phyloP scores from a whole-genome alignment of 2,329 filamentous ascomycete species.

The Nigrospora osmanthi region DNA sequence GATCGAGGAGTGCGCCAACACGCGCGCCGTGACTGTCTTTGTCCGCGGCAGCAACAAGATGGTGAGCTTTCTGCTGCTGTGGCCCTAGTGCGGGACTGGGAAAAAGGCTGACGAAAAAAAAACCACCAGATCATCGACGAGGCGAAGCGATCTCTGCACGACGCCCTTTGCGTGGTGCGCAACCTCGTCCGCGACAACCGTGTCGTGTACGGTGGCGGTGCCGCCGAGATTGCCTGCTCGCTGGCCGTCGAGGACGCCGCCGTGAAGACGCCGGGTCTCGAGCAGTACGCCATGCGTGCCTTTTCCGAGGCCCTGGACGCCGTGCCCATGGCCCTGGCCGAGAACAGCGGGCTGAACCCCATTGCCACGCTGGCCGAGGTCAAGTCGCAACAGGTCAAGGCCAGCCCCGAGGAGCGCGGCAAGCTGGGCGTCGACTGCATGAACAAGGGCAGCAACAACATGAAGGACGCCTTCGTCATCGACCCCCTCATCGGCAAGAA shows the following conservation, averaged over 20 bases:
- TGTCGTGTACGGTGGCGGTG: conserved; percentile 94
- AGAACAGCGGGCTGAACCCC: conserved; percentile 93
- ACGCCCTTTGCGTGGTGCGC: conserved; percentile 93
- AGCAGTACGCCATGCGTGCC: conserved; percentile 98
- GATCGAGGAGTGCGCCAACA: conserved; percentile 98
- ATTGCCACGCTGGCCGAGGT: conserved; percentile 92
- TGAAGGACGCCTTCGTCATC: conserved; percentile 97
- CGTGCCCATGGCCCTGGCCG: conserved; percentile 89
- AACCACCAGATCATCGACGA: conserved; percentile 98
- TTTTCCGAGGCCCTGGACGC: conserved; percentile 92
- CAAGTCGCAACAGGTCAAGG: conserved; percentile 94
- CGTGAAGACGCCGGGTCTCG: conserved; percentile 89
- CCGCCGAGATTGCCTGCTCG: conserved; percentile 94
- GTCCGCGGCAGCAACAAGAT: conserved; percentile 99
- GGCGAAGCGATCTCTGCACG: conserved; percentile 93
- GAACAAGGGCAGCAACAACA: conserved; percentile 89
- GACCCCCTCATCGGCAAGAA: conserved; percentile 97
- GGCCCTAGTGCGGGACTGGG: background rate
- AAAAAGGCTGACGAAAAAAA: conserved; percentile 3
- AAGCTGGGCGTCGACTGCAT: conserved; percentile 95
- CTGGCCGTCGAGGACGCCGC: conserved; percentile 93
- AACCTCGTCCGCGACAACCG: conserved; percentile 95
- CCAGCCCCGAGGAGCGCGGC: conserved; percentile 36
- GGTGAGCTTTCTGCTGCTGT: conserved; percentile 49
- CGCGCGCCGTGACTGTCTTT: conserved; percentile 90